Evolutionary conservation across 148 eudicot species (phyloP), one percentile per base, ranked within the genome.

Genomic region (Spergularia marina): DNA sequence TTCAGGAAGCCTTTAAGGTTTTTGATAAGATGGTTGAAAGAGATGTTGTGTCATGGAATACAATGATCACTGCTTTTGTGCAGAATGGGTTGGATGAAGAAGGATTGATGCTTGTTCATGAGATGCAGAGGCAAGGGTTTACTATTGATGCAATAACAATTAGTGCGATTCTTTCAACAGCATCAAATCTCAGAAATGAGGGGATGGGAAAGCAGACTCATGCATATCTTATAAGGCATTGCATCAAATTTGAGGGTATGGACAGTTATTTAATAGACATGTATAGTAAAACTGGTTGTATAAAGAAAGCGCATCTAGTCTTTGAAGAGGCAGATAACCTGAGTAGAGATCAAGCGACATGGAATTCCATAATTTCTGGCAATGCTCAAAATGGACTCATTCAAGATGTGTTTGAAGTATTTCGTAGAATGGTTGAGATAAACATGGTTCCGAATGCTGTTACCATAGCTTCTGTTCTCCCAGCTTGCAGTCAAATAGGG

Each of bases 361-460:
- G 98, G 98, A 95, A 92, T 79, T 86, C 97, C 55, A 88, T 87
- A 89, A 81, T 95, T 74, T 85, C 92, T 65, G 91, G 91, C 63
- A 77, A 85, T 69, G 80, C 85, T 18, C 96, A 90, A 73, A 89
- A 90, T 79, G 94, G 96, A 15, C 65, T 84, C 16, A 56, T 82
- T 53, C 88, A 85, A 30, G 80, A 90, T 71, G 87, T 96, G 65
- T 85, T 90, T 54, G 51, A 10, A 44, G 84, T 87, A 52, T 86
- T 95, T 64, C 67, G 87, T 68, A 85, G 83, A 84, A 92, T 95
- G 98, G 77, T 85, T 53, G 83, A 70, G 57, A 83, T 79, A 74
- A 84, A 83, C 76, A 74, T 88, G 21, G 63, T 77, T 41, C 97
- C 98, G 23, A 89, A 88, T 80, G 87, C 91, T 53, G 97, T 95